phyloP scores from a whole-genome alignment of 352 stramenopile species.

The Phytopythium vexans region DNA sequence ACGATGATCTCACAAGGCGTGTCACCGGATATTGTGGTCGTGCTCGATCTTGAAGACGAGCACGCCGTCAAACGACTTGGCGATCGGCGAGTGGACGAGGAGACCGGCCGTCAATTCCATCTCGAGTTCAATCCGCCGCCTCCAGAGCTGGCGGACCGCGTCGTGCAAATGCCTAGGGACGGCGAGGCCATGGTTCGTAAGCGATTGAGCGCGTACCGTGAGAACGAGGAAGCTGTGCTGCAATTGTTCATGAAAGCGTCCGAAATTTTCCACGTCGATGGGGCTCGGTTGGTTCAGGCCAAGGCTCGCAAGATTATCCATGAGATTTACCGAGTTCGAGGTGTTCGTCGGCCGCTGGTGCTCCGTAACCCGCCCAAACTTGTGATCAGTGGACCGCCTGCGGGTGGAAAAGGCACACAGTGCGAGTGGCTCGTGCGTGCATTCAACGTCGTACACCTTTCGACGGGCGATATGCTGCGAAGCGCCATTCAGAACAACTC shows the following conservation, averaged over 20 bases:
- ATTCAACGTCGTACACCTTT: conserved; percentile 93
- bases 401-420: conserved; percentile 95
- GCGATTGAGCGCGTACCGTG: conserved; percentile 74
- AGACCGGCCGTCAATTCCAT: conserved; percentile 82
- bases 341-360: conserved; percentile 35
- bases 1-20: conserved; percentile 78
- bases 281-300: conserved; percentile 34
- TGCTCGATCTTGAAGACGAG: conserved; percentile 91
- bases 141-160: conserved; percentile 31
- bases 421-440: conserved; percentile 90
- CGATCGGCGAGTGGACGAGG: conserved; percentile 74
- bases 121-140: conserved; percentile 67
- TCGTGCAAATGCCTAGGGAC: conserved; percentile 81
- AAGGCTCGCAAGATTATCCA: conserved; percentile 39
- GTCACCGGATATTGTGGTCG: conserved; percentile 86
- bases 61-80: conserved; percentile 78
- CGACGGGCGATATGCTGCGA: conserved; percentile 94
- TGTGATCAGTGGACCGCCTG: conserved; percentile 92
- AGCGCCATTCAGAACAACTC: conserved; percentile 73
- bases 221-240: conserved; percentile 74
- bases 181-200: conserved; percentile 78
- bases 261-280: conserved; percentile 67
- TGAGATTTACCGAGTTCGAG: conserved; percentile 49
- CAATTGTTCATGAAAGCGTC: conserved; percentile 74
- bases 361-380: conserved; percentile 57